phyloP scores from a whole-genome alignment of 2,329 filamentous ascomycete genomes.

The Parascedosporium putredinis region DNA sequence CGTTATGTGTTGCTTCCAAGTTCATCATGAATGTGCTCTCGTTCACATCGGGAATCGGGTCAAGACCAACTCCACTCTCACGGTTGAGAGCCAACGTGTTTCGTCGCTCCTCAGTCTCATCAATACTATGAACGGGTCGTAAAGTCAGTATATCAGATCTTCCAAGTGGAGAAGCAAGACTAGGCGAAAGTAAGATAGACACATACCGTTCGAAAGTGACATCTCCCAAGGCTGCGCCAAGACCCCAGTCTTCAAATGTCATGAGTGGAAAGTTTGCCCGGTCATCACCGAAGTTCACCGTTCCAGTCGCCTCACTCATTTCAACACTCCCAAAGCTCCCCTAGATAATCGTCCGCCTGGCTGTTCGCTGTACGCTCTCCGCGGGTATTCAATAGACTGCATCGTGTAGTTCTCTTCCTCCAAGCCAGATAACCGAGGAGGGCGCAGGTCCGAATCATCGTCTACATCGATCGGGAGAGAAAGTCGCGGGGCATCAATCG shows the following conservation, averaged over 20 bases:
- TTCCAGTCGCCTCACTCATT: slow-evolving; percentile 40
- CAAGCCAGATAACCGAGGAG: slow-evolving; percentile 42
- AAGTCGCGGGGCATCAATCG: slow-evolving; percentile 40
- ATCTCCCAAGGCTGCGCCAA: slow-evolving; percentile 27
- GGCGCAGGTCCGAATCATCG: slow-evolving; percentile 40
- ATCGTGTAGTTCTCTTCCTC: slow-evolving; percentile 49
- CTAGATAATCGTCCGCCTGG: slow-evolving; percentile 35
- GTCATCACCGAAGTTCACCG: slow-evolving; percentile 27
- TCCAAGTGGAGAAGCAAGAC: no score
- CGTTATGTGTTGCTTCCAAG: slow-evolving; percentile 15
- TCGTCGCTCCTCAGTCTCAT: slow-evolving; percentile 29
- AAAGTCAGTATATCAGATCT: background rate
- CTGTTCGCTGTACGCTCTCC: slow-evolving; percentile 38
- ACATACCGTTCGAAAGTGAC: slow-evolving; percentile 32
- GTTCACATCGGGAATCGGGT: slow-evolving; percentile 22
- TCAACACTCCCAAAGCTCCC: slow-evolving; percentile 43
- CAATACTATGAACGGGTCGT: slow-evolving; percentile 18
- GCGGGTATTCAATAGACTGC: slow-evolving; percentile 49
- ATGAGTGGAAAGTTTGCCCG: slow-evolving; percentile 43
- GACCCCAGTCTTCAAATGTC: slow-evolving; percentile 30
- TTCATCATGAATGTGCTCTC: slow-evolving; percentile 34
- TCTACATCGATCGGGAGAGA: slow-evolving; percentile 43
- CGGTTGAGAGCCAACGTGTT: slow-evolving; percentile 26
- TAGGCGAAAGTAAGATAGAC: background rate
- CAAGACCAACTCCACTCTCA: slow-evolving; percentile 41